Evolutionary conservation across 2,329 filamentous ascomycete species (phyloP), one percentile per base, ranked within the genome.

Genomic region (Calonectria ilicicola): DNA sequence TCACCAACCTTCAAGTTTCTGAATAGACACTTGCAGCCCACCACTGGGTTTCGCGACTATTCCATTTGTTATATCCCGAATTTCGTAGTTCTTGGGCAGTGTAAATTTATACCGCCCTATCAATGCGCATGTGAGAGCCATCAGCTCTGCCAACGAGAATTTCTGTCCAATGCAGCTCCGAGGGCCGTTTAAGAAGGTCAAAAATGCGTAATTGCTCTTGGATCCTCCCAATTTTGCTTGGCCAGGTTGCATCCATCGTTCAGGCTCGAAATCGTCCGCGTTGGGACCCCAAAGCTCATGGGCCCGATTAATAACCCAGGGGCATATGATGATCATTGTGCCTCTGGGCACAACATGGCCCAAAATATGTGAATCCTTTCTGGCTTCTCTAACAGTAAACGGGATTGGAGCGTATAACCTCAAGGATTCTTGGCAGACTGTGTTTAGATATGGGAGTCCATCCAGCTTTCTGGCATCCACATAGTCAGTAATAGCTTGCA

Each of bases 171-270:
- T 79, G 35, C 80, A 81, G 14, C 79, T 77, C n/a, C 79, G 72
- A 14, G 80, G 80, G 3, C 80, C 80, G 79, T 97, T 94, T 53
- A 97, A 82, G 83, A 98, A 98, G 0, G 94, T 95, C 83, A 96
- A 80, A 74, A 93, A 91, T 1, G 90, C 88, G 80, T 93, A 95
- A 80, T 94, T 94, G 66, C 87, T 93, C 5, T 87, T 86, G 0
- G 93, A 91, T 3, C 93, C 92, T 2, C 94, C 94, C 8, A 89
- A 91, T 66, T 91, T 82, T 14, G 73, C 71, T 32, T 75, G 66
- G 0, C 70, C 70, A 2, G 73, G 75, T 1, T 47, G 63, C 68
- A 80, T 75, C 85, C 85, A 86, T 49, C 85, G 81, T 23, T 82
- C 81, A 1, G 84, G 85, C 21, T 82, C 78, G 67, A 85, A 84